Evolutionary conservation across 1,139 yeast species (phyloP).

Genomic region (Geotrichum bryndzae): DNA sequence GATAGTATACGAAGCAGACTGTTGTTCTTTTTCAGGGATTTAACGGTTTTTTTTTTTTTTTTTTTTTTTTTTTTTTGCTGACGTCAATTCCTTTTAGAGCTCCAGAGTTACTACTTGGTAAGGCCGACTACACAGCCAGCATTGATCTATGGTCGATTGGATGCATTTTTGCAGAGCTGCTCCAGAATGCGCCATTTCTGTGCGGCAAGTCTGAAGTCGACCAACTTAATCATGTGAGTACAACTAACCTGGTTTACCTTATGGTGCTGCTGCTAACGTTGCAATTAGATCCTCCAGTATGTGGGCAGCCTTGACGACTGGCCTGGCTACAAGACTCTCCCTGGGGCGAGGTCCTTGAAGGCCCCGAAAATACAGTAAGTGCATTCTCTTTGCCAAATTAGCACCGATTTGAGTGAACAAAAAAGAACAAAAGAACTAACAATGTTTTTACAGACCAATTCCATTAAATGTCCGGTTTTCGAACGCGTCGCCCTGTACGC

Average conservation of each 20-base stretch:
- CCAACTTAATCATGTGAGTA: conserved; percentile 34
- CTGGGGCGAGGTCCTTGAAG: conserved; percentile 20
- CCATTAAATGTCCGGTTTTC: conserved; percentile 13
- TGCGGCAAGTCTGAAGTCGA: conserved; percentile 52
- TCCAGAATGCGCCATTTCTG: conserved; percentile 43
- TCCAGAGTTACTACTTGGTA: conserved; percentile 69
- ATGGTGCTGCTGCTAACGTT: conserved; percentile 3
- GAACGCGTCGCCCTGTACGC: conserved; percentile 48
- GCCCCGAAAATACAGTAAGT: conserved; percentile 15
- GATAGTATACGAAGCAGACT: not conserved
- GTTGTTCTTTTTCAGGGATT: not conserved
- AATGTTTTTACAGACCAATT: conserved; percentile 5
- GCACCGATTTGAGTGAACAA: not conserved
- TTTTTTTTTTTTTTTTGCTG: not conserved
- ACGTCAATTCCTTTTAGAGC: conserved; percentile 47
- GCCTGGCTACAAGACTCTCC: conserved; percentile 25
- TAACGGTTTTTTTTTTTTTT: not conserved
- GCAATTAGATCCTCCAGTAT: conserved; percentile 12
- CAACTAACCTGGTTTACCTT: not conserved
- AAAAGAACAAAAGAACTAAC: not conserved
- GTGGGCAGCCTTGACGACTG: conserved; percentile 25
- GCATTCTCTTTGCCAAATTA: not conserved
- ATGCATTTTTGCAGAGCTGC: conserved; percentile 56
- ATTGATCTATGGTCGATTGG: conserved; percentile 84
- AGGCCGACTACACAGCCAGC: conserved; percentile 47